phyloP scores from a whole-genome alignment of 148 eudicot genomes.

The Arctostaphylos glauca region DNA sequence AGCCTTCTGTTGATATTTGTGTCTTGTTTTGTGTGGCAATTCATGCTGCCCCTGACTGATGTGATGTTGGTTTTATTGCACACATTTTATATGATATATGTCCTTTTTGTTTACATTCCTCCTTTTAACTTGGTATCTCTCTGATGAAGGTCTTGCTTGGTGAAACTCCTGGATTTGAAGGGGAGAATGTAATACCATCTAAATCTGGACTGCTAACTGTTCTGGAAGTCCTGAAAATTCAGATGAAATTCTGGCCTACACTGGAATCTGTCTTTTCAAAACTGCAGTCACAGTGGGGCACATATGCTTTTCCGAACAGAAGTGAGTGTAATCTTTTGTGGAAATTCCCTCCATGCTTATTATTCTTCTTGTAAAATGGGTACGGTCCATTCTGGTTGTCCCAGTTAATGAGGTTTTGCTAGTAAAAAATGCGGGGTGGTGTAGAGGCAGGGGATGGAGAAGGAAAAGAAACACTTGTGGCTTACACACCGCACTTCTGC shows the following conservation, averaged over 20 bases:
- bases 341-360: not conserved
- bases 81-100: not conserved
- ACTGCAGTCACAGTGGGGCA: constrained; percentile 62
- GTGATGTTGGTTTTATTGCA: not conserved
- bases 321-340: constrained; percentile 46
- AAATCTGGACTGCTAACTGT: constrained; percentile 64
- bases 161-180: constrained; percentile 50
- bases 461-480: not conserved
- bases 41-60: constrained; percentile 1
- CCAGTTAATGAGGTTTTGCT: not conserved
- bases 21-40: not conserved
- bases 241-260: constrained; percentile 68
- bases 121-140: constrained; percentile 7
- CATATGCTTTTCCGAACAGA: constrained; percentile 36
- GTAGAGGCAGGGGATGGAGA: not conserved
- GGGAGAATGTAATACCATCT: constrained; percentile 52
- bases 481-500: not conserved
- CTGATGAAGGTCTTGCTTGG: constrained; percentile 78
- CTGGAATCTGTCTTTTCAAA: constrained; percentile 39
- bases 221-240: constrained; percentile 70
- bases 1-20: not conserved
- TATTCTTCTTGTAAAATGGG: not conserved
- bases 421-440: not conserved
- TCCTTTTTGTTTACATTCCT: not conserved
- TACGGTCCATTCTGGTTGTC: not conserved